phyloP scores from a whole-genome alignment of 2,329 filamentous ascomycete species.

The Aspergillus proliferans region DNA sequence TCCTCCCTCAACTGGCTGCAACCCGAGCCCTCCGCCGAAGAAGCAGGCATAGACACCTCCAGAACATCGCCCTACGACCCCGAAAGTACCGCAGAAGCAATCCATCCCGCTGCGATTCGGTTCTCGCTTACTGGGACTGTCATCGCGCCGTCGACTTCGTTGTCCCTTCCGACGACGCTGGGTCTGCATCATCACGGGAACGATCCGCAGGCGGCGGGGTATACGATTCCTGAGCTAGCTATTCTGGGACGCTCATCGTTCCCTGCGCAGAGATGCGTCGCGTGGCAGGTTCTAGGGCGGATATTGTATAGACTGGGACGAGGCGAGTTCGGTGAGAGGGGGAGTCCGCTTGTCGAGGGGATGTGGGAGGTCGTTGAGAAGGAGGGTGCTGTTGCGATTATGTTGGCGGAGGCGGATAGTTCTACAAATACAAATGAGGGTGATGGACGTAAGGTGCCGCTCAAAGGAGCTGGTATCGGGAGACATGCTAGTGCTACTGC shows the following conservation, averaged over 20 bases:
- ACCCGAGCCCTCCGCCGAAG: constrained; percentile 49
- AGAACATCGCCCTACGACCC: constrained; percentile 70
- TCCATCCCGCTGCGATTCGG: constrained; percentile 62
- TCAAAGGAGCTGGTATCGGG: constrained; percentile 21
- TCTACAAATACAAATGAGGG: constrained; percentile 3
- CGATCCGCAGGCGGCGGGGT: constrained; percentile 87
- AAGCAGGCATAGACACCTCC: constrained; percentile 59
- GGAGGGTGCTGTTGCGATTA: constrained; percentile 67
- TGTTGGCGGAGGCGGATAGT: constrained; percentile 67
- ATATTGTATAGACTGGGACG: constrained; percentile 76
- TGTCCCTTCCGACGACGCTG: constrained; percentile 66
- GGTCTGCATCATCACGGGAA: constrained; percentile 92
- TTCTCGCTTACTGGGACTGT: constrained; percentile 83
- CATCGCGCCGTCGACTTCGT: constrained; percentile 67
- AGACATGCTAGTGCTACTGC: constrained; percentile 72
- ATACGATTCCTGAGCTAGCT: constrained; percentile 82
- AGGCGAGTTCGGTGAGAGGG: constrained; percentile 60
- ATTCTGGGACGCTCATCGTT: constrained; percentile 74
- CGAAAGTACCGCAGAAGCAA: constrained; percentile 61
- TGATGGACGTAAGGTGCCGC: constrained; percentile 3
- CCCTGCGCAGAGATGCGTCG: constrained; percentile 79
- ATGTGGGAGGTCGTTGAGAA: constrained; percentile 77
- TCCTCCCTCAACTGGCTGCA: constrained; percentile 87
- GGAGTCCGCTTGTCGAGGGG: constrained; percentile 63
- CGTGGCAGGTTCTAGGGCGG: constrained; percentile 83